Conservation (phyloP, 2,329 filamentous ascomycete genomes). For the Cyphellophora attinorum region DNA sequence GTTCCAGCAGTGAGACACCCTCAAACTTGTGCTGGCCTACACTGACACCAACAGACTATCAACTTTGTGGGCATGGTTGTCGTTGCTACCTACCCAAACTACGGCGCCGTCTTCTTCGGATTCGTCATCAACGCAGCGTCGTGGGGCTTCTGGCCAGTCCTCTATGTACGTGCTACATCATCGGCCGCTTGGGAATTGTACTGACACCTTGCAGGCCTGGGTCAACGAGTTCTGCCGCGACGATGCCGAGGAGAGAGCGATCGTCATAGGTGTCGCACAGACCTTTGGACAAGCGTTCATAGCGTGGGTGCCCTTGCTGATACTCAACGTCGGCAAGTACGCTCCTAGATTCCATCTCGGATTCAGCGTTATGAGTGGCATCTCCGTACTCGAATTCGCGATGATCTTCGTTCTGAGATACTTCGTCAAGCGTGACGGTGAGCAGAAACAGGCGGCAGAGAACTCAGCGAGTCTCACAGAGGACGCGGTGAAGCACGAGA, state of each 20-base stretch:
- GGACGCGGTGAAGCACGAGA: too few species aligned
- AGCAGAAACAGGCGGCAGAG: too few species aligned
- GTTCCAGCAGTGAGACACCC: conserved; percentile 12
- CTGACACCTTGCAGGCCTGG: conserved; percentile 8
- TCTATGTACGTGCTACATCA: conserved; percentile 14
- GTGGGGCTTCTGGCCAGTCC: conserved; percentile 16
- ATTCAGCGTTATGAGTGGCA: conserved; percentile 12
- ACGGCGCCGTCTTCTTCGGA: conserved; percentile 16
- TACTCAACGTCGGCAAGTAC: conserved; percentile 15
- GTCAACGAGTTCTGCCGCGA: too few species aligned
- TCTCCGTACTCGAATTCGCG: conserved; percentile 11
- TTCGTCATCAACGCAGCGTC: conserved; percentile 17
- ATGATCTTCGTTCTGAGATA: conserved; percentile 16
- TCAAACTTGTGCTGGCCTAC: too few species aligned
- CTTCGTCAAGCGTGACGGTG: conserved; percentile 8
- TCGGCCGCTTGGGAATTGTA: conserved; percentile 2
- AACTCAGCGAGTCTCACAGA: too few species aligned
- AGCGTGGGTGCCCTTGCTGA: conserved; percentile 15
- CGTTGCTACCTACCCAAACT: conserved; percentile 13
- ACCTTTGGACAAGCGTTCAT: conserved; percentile 17
- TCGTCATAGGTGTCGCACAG: too few species aligned
- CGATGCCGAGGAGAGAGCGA: too few species aligned
- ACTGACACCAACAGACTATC: conserved; percentile 2
- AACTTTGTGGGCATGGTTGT: conserved; percentile 17
- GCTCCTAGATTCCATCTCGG: conserved; percentile 15